A percentile compares a stretch with the other conserved stretches of the same genome.
Conservation (phyloP, 768 basidiomycete genomes). For the Lentinula boryana region DNA sequence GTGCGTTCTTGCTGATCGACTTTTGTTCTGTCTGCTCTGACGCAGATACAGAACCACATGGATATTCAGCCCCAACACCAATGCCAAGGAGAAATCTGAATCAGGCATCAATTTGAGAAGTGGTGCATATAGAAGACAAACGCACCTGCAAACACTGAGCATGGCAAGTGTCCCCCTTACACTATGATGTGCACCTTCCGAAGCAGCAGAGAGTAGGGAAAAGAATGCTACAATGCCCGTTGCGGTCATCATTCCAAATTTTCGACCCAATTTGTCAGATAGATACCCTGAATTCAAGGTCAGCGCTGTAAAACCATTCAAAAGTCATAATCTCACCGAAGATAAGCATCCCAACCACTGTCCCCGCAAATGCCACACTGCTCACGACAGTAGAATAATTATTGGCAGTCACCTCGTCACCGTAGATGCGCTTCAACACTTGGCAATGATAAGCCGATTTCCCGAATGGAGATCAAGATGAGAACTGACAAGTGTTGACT, state of each 20-base stretch:
- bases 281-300: slow-evolving; percentile 43
- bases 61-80: slow-evolving; percentile 86
- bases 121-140: not conserved
- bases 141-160: slow-evolving; percentile 72
- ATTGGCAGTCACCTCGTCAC: slow-evolving; percentile 40
- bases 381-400: slow-evolving; percentile 61
- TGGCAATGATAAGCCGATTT: slow-evolving; percentile 7
- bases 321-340: slow-evolving; percentile 42
- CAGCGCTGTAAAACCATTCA: not conserved
- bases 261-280: slow-evolving; percentile 82
- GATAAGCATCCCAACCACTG: slow-evolving; percentile 76
- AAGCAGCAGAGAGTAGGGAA: slow-evolving; percentile 77
- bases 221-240: slow-evolving; percentile 82
- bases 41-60: slow-evolving; percentile 83
- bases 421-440: slow-evolving; percentile 74
- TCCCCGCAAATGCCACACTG: slow-evolving; percentile 74
- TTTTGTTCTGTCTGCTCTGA: slow-evolving; percentile 88
- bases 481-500: slow-evolving; percentile 64
- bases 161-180: slow-evolving; percentile 69
- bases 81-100: slow-evolving; percentile 81
- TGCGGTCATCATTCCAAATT: slow-evolving; percentile 87
- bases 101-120: not conserved
- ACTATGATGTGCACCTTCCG: slow-evolving; percentile 70
- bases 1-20: slow-evolving; percentile 70
- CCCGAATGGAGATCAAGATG: not conserved